phyloP scores from a whole-genome alignment of 2,329 filamentous ascomycete genomes.

The Arthrobotrys sphaeroides region DNA sequence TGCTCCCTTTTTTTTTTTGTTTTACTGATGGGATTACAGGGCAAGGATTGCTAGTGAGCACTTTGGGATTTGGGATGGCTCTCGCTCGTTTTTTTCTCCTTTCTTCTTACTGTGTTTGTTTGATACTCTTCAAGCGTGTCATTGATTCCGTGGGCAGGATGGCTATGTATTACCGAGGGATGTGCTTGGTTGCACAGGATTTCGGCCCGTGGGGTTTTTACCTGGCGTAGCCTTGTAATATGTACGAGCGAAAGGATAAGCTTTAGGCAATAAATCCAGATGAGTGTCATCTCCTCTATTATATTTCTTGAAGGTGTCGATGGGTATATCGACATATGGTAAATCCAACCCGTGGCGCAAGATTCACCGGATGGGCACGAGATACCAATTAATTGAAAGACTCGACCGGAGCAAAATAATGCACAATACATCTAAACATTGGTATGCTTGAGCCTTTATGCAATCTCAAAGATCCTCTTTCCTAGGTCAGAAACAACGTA shows the following conservation, averaged over 20 bases:
- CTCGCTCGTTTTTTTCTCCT: not conserved
- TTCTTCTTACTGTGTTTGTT: not conserved
- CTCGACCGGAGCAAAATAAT: no score
- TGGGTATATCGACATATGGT: not conserved
- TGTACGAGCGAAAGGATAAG: not conserved
- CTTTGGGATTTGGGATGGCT: constrained; percentile 7
- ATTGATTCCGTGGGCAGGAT: not conserved
- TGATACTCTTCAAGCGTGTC: constrained; percentile 11
- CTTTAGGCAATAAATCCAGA: not conserved
- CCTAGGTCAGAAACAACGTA: no score
- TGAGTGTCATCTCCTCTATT: not conserved
- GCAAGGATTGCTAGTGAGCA: constrained; percentile 2
- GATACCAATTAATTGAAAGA: not conserved
- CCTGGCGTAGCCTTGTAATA: constrained; percentile 19
- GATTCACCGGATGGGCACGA: no score
- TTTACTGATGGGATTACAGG: not conserved
- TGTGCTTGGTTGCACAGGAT: no score
- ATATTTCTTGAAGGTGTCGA: not conserved
- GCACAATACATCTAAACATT: no score
- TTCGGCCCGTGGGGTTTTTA: not conserved
- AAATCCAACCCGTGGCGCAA: no score
- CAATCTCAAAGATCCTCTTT: no score
- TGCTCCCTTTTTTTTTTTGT: not conserved
- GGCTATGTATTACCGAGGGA: not conserved
- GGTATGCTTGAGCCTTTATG: no score